Evolutionary conservation across 176 grass and related monocot species (phyloP).

Genomic region (Triticum turgidum): DNA sequence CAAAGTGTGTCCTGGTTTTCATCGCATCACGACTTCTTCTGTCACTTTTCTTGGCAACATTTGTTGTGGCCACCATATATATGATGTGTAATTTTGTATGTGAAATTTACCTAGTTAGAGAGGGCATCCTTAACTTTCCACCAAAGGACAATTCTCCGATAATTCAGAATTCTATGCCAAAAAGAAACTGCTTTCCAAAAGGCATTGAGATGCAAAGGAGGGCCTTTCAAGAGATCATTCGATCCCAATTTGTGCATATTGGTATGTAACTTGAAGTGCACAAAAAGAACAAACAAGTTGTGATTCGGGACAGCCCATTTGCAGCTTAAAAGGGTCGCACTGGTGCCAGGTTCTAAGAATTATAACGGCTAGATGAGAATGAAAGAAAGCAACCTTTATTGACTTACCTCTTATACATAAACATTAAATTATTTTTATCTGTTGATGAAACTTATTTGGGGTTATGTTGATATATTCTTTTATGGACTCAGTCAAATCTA

Average conservation of each 20-base stretch:
- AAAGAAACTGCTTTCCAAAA: neutral
- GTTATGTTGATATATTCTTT: too few species aligned
- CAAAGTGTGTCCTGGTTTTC: neutral
- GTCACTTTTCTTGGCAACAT: neutral
- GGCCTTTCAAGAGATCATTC: neutral
- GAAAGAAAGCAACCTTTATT: too few species aligned
- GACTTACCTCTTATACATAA: too few species aligned
- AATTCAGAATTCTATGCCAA: neutral
- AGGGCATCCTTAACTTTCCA: neutral
- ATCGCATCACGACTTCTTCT: neutral
- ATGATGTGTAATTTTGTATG: neutral
- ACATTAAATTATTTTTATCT: too few species aligned
- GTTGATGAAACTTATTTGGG: too few species aligned
- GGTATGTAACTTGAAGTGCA: neutral
- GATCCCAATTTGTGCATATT: neutral
- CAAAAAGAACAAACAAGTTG: neutral
- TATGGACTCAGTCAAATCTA: too few species aligned
- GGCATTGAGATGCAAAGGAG: neutral
- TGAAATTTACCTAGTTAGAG: neutral
- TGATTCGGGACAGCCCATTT: neutral
- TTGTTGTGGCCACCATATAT: neutral
- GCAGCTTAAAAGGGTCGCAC: neutral
- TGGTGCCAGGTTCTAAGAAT: neutral
- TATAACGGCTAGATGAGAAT: too few species aligned
- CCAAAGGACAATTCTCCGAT: neutral